A percentile compares a stretch with the other conserved stretches of the same genome.
These are phyloP conservation scores for Ascochyta pisi DNA, from an alignment of 2,329 filamentous ascomycete genomes.

Conservation along the genomic window DNA sequence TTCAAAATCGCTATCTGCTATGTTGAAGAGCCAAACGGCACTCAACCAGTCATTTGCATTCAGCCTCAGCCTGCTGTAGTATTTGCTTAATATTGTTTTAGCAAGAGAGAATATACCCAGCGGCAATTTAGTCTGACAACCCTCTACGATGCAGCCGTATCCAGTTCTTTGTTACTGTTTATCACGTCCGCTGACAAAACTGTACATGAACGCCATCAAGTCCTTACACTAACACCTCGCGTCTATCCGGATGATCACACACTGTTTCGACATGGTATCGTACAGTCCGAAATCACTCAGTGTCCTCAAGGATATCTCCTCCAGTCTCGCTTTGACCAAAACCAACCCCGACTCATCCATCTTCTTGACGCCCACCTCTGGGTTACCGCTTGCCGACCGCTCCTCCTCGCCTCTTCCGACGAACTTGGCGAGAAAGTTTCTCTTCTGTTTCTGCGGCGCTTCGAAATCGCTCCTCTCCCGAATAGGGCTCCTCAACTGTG, in stretches of 20 bases:
- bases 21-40: neutral
- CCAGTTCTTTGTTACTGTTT: neutral
- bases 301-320: slow-evolving; percentile 44
- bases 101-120: slow-evolving; percentile 5
- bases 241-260: slow-evolving; percentile 41
- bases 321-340: slow-evolving; percentile 37
- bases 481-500: slow-evolving; percentile 15
- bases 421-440: slow-evolving; percentile 33
- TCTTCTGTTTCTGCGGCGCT: slow-evolving; percentile 15
- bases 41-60: neutral
- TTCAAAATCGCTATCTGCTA: neutral
- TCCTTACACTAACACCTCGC: slow-evolving; percentile 29
- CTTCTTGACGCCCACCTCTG: slow-evolving; percentile 29
- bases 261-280: slow-evolving; percentile 45
- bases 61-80: neutral
- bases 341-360: slow-evolving; percentile 26
- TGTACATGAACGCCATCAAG: neutral
- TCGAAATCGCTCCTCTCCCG: slow-evolving; percentile 6
- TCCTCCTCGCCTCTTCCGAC: slow-evolving; percentile 31
- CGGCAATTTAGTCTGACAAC: neutral
- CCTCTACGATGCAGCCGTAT: neutral
- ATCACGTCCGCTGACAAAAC: neutral
- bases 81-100: slow-evolving; percentile 1
- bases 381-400: slow-evolving; percentile 24
- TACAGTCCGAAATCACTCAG: slow-evolving; percentile 47